Evolutionary conservation across 768 basidiomycete species (phyloP), one percentile per base, ranked within the genome.

Genomic region (Suillus lakei): DNA sequence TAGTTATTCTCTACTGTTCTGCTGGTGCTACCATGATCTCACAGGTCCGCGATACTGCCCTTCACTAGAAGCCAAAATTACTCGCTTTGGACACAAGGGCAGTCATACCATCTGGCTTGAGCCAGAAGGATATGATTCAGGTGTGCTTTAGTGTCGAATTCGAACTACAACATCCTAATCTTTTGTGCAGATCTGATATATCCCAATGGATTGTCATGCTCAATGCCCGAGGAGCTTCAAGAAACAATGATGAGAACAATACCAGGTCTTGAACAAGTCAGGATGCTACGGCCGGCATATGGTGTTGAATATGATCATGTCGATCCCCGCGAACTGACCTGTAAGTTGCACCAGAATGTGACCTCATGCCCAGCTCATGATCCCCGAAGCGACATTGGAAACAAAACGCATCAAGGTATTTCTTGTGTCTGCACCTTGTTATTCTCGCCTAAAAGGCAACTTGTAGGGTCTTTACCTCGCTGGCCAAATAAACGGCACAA

Each of bases 271-370:
- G 93, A 96, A 77, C 88, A 91, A 32, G 95, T 90, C 34, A 86
- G 90, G 71, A 91, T 97, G 84, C 85, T 92, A 5, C 80, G 84
- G 69, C 95, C 95, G 1, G 95, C 93, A 0, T 97, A 96, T 78
- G 95, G 95, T 3, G 93, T 97, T 38, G 94, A 97, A 74, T 97
- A 97, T 68, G 95, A 97, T 72, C 89, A 93, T 71, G 83, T 97
- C 13, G 94, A 97, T 78, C 91, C 95, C 10, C 80, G 92, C 26
- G 95, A 96, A 68, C 83, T 97, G 43, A 80, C 79, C 36, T 80
- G 93, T 93, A 67, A 68, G 91, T 83, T 18, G 18, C 32, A 10
- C 30, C n/a, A 41, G 3, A 61, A 54, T 53, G 21, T 9, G 34
- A 46, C 3, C 21, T 18, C 13, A 36, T 16, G 21, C 4, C 15